phyloP scores from a whole-genome alignment of 331 rosid species.

The Spiraea crenata region DNA sequence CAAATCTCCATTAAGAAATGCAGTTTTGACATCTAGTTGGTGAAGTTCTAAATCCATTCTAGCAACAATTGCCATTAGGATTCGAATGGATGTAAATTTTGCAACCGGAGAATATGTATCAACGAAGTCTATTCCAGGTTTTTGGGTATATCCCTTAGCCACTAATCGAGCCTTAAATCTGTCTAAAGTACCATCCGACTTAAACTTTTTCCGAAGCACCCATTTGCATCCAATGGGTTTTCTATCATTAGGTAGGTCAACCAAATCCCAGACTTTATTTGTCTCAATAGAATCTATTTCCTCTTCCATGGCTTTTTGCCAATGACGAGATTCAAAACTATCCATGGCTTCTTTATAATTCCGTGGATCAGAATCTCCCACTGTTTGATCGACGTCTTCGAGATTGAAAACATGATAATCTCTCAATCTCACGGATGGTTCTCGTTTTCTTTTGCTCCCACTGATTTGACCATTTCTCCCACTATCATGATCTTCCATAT shows the following conservation, averaged over 20 bases:
- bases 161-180: constrained; percentile 12
- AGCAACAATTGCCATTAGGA: not conserved
- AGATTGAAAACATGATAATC: not conserved
- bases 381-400: not conserved
- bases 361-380: not conserved
- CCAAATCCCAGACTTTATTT: not conserved
- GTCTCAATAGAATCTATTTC: not conserved
- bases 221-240: not conserved
- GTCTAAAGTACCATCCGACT: not conserved
- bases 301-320: not conserved
- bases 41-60: not conserved
- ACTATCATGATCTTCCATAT: not conserved
- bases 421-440: not conserved
- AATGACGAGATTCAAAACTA: not conserved
- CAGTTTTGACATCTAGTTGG: not conserved
- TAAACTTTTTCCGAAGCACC: not conserved
- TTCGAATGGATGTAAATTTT: not conserved
- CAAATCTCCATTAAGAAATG: not conserved
- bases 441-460: not conserved
- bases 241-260: not conserved
- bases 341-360: not conserved
- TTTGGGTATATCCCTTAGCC: not conserved
- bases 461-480: not conserved
- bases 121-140: not conserved
- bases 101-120: not conserved